phyloP scores from a whole-genome alignment of 2,329 filamentous ascomycete genomes.

The Colletotrichum tamarilloi region DNA sequence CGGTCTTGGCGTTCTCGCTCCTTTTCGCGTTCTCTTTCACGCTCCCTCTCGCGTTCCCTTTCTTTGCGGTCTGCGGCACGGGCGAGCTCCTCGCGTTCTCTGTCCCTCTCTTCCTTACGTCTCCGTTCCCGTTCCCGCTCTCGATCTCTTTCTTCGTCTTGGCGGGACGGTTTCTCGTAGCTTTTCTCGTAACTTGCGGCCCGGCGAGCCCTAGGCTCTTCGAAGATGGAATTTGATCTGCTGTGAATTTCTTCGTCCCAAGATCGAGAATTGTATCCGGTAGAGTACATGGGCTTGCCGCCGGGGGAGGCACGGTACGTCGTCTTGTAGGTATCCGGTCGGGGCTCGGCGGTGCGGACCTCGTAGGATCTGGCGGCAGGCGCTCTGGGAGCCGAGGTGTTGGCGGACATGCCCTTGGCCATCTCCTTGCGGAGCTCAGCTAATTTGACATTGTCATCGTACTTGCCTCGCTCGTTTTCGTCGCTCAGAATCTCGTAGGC shows the following conservation, averaged over 20 bases:
- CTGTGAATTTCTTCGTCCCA: slow-evolving; percentile 59
- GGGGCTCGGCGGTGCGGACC: slow-evolving; percentile 63
- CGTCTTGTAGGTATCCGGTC: slow-evolving; percentile 53
- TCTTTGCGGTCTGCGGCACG: slow-evolving; percentile 2
- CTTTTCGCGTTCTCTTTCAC: slow-evolving; percentile 34
- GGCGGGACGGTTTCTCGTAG: slow-evolving; percentile 58
- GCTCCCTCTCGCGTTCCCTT: slow-evolving; percentile 34
- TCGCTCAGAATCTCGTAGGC: slow-evolving; percentile 93
- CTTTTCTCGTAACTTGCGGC: slow-evolving; percentile 61
- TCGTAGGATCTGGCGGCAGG: slow-evolving; percentile 54
- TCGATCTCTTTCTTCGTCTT: slow-evolving; percentile 52
- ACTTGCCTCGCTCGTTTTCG: slow-evolving; percentile 76
- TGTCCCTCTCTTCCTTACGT: slow-evolving; percentile 32
- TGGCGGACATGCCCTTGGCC: slow-evolving; percentile 51
- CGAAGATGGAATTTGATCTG: slow-evolving; percentile 52
- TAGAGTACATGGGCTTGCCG: slow-evolving; percentile 46
- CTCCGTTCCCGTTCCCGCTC: slow-evolving; percentile 47
- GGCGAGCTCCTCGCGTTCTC: slow-evolving; percentile 35
- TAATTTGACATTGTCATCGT: slow-evolving; percentile 80
- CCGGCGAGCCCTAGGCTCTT: slow-evolving; percentile 56
- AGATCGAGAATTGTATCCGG: slow-evolving; percentile 50
- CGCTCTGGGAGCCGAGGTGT: slow-evolving; percentile 56
- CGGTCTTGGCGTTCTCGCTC: slow-evolving; percentile 9
- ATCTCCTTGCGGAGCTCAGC: slow-evolving; percentile 71
- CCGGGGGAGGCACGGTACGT: slow-evolving; percentile 43